Evolutionary conservation across 2,329 filamentous ascomycete species (phyloP).

Genomic region (Neonectria sp.): DNA sequence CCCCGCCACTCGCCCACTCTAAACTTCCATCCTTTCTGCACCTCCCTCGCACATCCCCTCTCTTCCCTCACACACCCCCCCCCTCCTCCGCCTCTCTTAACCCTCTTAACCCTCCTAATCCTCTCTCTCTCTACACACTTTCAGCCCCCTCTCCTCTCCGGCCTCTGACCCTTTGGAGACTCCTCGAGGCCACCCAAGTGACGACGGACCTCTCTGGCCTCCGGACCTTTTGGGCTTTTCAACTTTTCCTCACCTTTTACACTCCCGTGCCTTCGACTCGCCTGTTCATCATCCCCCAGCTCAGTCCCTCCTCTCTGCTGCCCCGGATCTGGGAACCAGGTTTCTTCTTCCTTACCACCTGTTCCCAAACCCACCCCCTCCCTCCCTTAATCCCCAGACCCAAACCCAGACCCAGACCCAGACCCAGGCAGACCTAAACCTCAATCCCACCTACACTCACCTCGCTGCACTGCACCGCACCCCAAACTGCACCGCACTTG

Average conservation of each 20-base stretch:
- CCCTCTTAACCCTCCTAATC: slow-evolving; percentile 24
- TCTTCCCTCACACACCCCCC: slow-evolving; percentile 33
- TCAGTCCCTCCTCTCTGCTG: slow-evolving; percentile 10
- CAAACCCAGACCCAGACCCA: slow-evolving; percentile 37
- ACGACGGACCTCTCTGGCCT: slow-evolving; percentile 24
- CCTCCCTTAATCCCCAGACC: slow-evolving; percentile 38
- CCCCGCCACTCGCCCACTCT: slow-evolving; percentile 48
- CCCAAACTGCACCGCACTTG: slow-evolving; percentile 5
- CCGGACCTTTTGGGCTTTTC: neutral
- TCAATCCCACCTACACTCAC: slow-evolving; percentile 13
- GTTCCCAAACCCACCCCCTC: slow-evolving; percentile 33
- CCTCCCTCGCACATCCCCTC: slow-evolving; percentile 31
- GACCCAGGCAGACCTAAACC: slow-evolving; percentile 38
- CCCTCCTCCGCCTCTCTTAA: slow-evolving; percentile 29
- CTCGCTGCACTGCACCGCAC: neutral
- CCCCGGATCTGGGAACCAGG: slow-evolving; percentile 21
- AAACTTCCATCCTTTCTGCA: slow-evolving; percentile 43
- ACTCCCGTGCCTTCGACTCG: slow-evolving; percentile 19
- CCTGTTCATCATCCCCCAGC: slow-evolving; percentile 4
- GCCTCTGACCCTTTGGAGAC: slow-evolving; percentile 1
- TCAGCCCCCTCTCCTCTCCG: slow-evolving; percentile 18
- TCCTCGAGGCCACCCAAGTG: slow-evolving; percentile 11
- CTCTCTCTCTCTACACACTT: slow-evolving; percentile 20
- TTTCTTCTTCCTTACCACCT: slow-evolving; percentile 39
- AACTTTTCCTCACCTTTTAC: slow-evolving; percentile 6